A percentile compares a stretch with the other conserved stretches of the same genome.
phyloP scores from a whole-genome alignment of 164 flowering plant species.

The Piper betle region DNA sequence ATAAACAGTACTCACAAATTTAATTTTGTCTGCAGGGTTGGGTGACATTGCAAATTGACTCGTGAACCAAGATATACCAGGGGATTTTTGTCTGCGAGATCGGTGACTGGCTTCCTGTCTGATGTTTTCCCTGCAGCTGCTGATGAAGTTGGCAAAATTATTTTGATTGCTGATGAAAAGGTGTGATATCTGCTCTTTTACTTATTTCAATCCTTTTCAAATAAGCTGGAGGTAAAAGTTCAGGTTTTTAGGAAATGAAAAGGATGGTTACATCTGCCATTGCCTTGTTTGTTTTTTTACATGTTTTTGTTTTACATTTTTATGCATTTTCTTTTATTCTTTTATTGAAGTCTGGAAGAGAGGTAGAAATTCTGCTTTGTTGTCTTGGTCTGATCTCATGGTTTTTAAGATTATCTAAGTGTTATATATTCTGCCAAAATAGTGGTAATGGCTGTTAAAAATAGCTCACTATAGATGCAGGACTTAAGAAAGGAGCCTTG shows the following conservation, averaged over 20 bases:
- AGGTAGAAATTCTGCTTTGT: background rate
- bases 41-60: constrained; percentile 70
- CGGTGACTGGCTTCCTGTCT: constrained; percentile 81
- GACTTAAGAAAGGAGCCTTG: too few relatives aligned
- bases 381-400: background rate
- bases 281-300: too few relatives aligned
- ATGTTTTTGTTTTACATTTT: too few relatives aligned
- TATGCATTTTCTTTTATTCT: background rate
- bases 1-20: too few relatives aligned
- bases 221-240: too few relatives aligned
- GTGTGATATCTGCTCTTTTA: constrained; percentile 19
- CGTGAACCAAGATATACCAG: constrained; percentile 48
- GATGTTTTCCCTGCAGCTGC: constrained; percentile 83
- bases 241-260: too few relatives aligned
- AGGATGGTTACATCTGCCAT: background rate
- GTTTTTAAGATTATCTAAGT: background rate
- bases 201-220: too few relatives aligned
- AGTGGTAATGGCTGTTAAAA: too few relatives aligned
- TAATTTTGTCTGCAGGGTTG: constrained; percentile 48
- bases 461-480: too few relatives aligned
- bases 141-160: constrained; percentile 88
- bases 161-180: constrained; percentile 81
- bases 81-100: constrained; percentile 70
- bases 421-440: background rate
- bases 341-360: background rate